These are phyloP conservation scores for Phytophthora citrophthora DNA, from an alignment of 352 stramenopile genomes.

Conservation along the genomic window DNA sequence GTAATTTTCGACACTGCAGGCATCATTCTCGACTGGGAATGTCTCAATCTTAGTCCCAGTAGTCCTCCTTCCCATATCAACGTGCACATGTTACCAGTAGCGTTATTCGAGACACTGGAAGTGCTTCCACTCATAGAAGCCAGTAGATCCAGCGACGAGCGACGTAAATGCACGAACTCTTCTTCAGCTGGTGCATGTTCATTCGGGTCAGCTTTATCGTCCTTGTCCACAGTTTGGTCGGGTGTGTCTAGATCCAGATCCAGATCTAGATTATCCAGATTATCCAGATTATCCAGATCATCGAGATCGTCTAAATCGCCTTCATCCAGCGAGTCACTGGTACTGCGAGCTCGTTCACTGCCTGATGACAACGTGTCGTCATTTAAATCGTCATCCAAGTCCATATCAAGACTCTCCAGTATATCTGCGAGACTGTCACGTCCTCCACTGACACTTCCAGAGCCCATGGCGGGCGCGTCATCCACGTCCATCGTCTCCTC, in stretches of 20 bases:
- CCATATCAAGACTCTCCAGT: constrained; percentile 86
- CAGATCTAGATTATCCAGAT: constrained; percentile 43
- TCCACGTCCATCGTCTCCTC: constrained; percentile 44
- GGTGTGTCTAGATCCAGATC: constrained; percentile 39
- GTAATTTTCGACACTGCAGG: constrained; percentile 87
- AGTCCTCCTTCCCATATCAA: constrained; percentile 86
- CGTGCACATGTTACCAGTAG: constrained; percentile 75
- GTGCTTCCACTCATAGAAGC: constrained; percentile 70
- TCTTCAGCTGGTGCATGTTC: constrained; percentile 69
- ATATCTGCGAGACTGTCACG: constrained; percentile 85
- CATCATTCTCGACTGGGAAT: constrained; percentile 83
- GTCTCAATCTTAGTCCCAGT: constrained; percentile 74
- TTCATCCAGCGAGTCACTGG: constrained; percentile 70
- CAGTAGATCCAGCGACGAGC: constrained; percentile 78
- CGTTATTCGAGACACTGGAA: constrained; percentile 58
- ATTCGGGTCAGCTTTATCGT: constrained; percentile 61
- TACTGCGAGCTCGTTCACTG: constrained; percentile 33
- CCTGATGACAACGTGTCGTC: constrained; percentile 49
- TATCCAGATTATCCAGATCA: constrained; percentile 27
- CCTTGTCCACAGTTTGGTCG: constrained; percentile 10
- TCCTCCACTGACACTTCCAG: constrained; percentile 39
- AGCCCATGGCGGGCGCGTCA: constrained; percentile 33
- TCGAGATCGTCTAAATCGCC: constrained; percentile 63
- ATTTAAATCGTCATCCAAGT: constrained; percentile 77
- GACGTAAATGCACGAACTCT: constrained; percentile 65